Percentiles rank a stretch among this genome's conserved stretches.
Evolutionary conservation across 345 rosid genomes (phyloP).

Genomic region (Citrus medica): DNA sequence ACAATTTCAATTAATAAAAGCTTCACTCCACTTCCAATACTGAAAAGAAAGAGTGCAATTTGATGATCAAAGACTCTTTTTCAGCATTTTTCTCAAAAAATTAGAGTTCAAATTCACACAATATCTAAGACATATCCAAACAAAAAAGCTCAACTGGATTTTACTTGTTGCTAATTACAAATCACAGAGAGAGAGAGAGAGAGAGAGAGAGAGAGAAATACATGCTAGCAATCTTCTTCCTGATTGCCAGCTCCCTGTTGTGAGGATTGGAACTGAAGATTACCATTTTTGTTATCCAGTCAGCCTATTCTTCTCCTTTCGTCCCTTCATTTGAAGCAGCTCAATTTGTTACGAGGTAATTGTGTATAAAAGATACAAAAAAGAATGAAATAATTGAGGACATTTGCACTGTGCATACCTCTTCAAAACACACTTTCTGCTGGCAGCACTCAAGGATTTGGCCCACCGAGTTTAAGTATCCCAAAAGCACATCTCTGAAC

Average conservation of each 20-base stretch:
- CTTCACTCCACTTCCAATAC: neutral
- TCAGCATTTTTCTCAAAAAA: neutral
- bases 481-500: neutral
- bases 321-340: neutral
- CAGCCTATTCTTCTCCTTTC: constrained; percentile 1
- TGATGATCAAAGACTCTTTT: neutral
- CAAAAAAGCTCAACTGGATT: neutral
- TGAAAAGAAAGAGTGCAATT: neutral
- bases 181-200: neutral
- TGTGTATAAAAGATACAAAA: neutral
- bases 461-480: neutral
- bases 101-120: no score
- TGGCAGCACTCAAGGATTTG: neutral
- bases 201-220: constrained; percentile 18
- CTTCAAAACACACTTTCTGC: constrained; percentile 2
- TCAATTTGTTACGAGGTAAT: neutral
- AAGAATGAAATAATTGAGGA: neutral
- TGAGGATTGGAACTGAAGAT: constrained; percentile 48
- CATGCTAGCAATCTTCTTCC: constrained; percentile 73
- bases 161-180: neutral
- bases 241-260: constrained; percentile 58
- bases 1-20: neutral
- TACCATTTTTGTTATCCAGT: constrained; percentile 32
- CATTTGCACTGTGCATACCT: neutral
- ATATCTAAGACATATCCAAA: neutral